These are phyloP conservation scores for Solanum etuberosum DNA, from an alignment of 257 asterid species.

Conservation along the genomic window DNA sequence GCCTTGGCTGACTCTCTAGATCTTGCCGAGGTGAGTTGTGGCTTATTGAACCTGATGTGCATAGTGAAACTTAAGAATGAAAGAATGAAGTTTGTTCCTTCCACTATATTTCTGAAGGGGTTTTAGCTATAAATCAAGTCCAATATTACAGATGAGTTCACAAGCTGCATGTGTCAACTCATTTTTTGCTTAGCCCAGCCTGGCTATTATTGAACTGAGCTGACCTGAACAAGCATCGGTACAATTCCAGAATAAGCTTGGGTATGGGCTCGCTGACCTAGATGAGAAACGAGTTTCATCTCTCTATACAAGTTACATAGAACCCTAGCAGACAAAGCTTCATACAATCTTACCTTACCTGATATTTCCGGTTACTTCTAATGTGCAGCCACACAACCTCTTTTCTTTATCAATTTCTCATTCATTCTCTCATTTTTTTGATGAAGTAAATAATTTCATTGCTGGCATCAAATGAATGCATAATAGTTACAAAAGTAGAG, in stretches of 20 bases:
- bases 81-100: neutral
- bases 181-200: neutral
- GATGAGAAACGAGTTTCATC: neutral
- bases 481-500: neutral
- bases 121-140: neutral
- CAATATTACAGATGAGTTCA: neutral
- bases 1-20: slow-evolving; percentile 98
- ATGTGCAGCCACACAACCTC: neutral
- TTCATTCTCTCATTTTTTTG: neutral
- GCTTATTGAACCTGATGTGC: slow-evolving; percentile 6
- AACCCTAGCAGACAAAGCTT: neutral
- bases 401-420: neutral
- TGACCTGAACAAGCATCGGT: neutral
- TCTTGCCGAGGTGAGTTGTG: slow-evolving; percentile 73
- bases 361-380: neutral
- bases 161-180: neutral
- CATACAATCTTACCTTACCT: neutral
- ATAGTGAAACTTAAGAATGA: neutral
- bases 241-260: neutral
- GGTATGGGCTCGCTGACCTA: neutral
- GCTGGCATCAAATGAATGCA: neutral
- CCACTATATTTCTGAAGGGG: neutral
- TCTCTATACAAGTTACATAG: neutral
- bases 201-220: neutral
- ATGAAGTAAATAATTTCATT: neutral